A percentile compares a stretch with the other conserved stretches of the same genome.
Conservation (phyloP, 768 basidiomycete genomes). For the Mycena capillaripes region DNA sequence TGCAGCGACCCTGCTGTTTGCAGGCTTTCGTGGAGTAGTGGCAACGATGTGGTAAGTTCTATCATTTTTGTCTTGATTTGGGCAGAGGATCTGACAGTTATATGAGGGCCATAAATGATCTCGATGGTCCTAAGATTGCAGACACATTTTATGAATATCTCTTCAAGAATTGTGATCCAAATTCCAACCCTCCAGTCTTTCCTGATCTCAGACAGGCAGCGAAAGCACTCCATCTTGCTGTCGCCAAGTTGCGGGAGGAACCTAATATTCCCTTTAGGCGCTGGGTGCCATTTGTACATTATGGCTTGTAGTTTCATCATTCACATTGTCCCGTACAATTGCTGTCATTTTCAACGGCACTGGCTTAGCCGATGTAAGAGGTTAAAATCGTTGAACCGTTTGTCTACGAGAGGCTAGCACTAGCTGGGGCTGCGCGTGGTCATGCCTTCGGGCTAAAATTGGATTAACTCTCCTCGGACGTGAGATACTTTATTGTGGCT, state of each 20-base stretch:
- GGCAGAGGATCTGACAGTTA: neutral
- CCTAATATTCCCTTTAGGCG: neutral
- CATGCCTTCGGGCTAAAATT: no score
- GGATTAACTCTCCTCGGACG: no score
- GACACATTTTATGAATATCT: neutral
- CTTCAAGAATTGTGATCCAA: neutral
- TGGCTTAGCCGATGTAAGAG: no score
- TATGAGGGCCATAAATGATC: neutral
- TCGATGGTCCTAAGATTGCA: neutral
- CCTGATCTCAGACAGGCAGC: neutral
- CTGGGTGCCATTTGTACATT: no score
- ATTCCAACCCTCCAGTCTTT: neutral
- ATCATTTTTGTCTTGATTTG: neutral
- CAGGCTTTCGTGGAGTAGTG: no score
- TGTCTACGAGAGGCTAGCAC: no score
- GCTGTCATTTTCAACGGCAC: no score
- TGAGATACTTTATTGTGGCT: no score
- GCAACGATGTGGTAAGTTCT: neutral
- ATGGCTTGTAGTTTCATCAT: neutral
- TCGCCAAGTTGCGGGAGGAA: neutral
- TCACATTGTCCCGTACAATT: no score
- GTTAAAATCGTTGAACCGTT: no score
- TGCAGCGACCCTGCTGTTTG: no score
- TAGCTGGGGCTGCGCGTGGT: no score
- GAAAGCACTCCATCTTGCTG: neutral